Evolutionary conservation across 495 filamentous ascomycete genomes (phyloP), one percentile per base, ranked within the genome.

Genomic region (Podospora anserina): DNA sequence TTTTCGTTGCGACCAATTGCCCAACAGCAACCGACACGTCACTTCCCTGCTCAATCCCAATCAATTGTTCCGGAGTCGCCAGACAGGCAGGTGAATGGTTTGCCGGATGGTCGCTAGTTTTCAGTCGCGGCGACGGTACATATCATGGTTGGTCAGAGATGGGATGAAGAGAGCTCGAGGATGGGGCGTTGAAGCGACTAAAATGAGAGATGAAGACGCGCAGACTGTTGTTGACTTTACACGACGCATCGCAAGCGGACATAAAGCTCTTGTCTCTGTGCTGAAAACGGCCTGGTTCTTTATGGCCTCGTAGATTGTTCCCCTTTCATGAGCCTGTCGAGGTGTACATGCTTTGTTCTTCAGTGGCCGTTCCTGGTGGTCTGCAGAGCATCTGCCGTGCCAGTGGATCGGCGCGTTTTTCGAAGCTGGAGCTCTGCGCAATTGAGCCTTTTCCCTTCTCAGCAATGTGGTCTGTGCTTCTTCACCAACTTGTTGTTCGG

Each of bases 251-350:
- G 70, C 71, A 69, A 71, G 64, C 72, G 53, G 71, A 74, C 71
- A 75, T 67, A 74, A 77, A 68, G 74, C 26, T 44, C 67, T 77
- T 76, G 75, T 77, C 69, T 66, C 34, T 5, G 68, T 53, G 54
- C 69, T 71, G 74, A 76, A 76, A 76, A 73, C 74, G 72, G 74
- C 72, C 67, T 39, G 13, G n/a, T 60, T 61, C 73, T 75, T 75
- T 75, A 73, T 71, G 60, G 18, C 20, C 57, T 30, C 18, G 55
- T 30, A 18, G 58, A 19, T 19, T 57, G 4, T 57, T 54, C 30
- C 44, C 54, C 69, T 72, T 73, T 75, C 68, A 72, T 69, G 66
- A 69, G 69, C 65, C 63, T 65, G 68, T 61, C 39, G 44, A 65
- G 53, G 26, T n/a, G 49, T 13, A 32, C 69, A 69, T 67, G 32